Percentiles rank a stretch among this genome's conserved stretches.
Evolutionary conservation across 2,329 filamentous ascomycete genomes (phyloP).

Genomic region (Talaromyces atroroseus): DNA sequence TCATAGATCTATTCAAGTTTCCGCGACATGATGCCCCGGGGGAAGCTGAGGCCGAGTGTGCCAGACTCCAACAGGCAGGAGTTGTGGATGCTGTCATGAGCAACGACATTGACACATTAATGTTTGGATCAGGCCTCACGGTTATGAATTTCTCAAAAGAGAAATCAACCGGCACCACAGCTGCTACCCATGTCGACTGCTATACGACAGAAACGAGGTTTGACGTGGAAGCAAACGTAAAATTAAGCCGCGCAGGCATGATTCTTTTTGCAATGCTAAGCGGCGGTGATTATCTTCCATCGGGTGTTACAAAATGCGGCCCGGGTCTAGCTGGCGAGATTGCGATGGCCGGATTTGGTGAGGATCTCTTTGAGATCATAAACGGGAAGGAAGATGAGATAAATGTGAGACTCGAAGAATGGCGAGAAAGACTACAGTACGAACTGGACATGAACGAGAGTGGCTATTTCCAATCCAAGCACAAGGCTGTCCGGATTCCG

Average conservation of each 20-base stretch:
- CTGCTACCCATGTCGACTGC: constrained; percentile 78
- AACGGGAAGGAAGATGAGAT: constrained; percentile 40
- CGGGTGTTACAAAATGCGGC: constrained; percentile 81
- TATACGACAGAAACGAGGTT: constrained; percentile 60
- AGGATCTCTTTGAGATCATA: constrained; percentile 59
- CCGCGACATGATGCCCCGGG: constrained; percentile 80
- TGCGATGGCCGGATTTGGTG: constrained; percentile 79
- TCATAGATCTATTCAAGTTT: constrained; percentile 82
- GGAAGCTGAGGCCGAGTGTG: constrained; percentile 94
- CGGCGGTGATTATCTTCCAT: constrained; percentile 87
- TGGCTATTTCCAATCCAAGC: constrained; percentile 70
- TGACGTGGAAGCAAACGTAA: constrained; percentile 39
- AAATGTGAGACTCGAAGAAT: constrained; percentile 48
- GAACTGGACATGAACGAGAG: constrained; percentile 81
- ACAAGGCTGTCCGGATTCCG: constrained; percentile 69
- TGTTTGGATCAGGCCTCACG: constrained; percentile 83
- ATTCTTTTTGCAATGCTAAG: constrained; percentile 90
- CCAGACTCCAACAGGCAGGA: constrained; percentile 71
- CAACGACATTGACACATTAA: constrained; percentile 94
- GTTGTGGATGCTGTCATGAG: constrained; percentile 90
- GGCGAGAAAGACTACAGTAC: constrained; percentile 66
- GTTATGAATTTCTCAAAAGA: constrained; percentile 81
- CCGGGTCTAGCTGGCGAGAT: constrained; percentile 86
- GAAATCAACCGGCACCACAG: constrained; percentile 52
- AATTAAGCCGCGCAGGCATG: constrained; percentile 79